These are phyloP conservation scores for Vanilla planifolia DNA, from an alignment of 106 monocot genomes.

Conservation along the genomic window DNA sequence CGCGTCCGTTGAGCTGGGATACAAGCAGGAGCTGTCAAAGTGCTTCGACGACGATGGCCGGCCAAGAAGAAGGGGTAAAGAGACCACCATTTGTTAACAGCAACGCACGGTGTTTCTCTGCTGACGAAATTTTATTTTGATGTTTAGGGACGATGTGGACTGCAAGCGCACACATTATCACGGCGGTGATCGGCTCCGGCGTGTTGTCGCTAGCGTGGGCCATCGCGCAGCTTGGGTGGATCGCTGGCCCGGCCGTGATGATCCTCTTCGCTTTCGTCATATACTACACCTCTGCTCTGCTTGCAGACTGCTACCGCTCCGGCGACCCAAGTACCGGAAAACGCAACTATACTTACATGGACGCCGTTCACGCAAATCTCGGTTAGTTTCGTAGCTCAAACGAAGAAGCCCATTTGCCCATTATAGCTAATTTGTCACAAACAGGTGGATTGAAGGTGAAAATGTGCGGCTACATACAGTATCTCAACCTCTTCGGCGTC, in stretches of 20 bases:
- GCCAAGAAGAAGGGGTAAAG: constrained; percentile 36
- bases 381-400: constrained; percentile 13
- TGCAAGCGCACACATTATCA: constrained; percentile 69
- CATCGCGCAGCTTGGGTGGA: constrained; percentile 60
- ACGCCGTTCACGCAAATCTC: constrained; percentile 31
- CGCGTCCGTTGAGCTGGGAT: constrained; percentile 9
- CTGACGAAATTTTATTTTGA: no score
- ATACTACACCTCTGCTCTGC: constrained; percentile 32
- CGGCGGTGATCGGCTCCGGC: constrained; percentile 61
- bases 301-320: constrained; percentile 34
- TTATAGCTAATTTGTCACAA: background rate
- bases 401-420: background rate
- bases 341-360: constrained; percentile 47
- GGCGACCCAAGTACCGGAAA: constrained; percentile 28
- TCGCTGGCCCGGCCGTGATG: constrained; percentile 51
- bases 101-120: no score
- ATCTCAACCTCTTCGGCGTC: constrained; percentile 43
- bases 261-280: constrained; percentile 34
- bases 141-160: constrained; percentile 47
- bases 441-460: background rate
- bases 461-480: constrained; percentile 49
- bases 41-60: constrained; percentile 44
- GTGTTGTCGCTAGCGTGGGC: constrained; percentile 55
- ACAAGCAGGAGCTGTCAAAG: background rate
- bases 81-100: no score